Conservation (phyloP, 2,329 filamentous ascomycete species). For the Endocalyx cinctus region DNA sequence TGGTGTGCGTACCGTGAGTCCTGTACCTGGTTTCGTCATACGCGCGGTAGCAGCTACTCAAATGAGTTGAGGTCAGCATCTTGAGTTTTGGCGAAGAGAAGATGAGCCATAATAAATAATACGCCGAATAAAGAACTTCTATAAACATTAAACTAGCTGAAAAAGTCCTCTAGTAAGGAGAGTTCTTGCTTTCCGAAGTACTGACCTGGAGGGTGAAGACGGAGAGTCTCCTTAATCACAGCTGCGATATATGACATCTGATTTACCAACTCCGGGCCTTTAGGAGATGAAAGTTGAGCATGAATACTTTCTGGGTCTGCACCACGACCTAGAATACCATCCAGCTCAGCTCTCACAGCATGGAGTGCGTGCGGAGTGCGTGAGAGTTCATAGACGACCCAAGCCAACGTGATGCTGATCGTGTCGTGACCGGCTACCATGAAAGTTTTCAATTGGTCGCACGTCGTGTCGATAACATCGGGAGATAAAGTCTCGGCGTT, state of each 20-base stretch:
- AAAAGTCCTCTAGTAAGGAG: too few species aligned
- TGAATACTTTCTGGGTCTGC: slow-evolving; percentile 20
- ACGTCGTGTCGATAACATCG: slow-evolving; percentile 24
- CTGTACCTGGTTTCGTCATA: slow-evolving; percentile 16
- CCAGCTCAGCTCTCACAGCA: slow-evolving; percentile 30
- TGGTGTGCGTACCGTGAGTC: slow-evolving; percentile 24
- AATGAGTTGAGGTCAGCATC: too few species aligned
- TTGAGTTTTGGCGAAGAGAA: too few species aligned
- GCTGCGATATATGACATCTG: slow-evolving; percentile 31
- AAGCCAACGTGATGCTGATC: slow-evolving; percentile 32
- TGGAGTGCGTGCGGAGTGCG: slow-evolving; percentile 23
- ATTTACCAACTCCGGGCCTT: slow-evolving; percentile 25
- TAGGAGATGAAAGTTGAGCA: slow-evolving; percentile 18
- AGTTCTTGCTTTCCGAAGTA: too few species aligned
- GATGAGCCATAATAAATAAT: too few species aligned
- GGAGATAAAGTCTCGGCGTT: slow-evolving; percentile 22
- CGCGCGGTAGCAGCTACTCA: slow-evolving; percentile 29
- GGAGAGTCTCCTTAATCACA: slow-evolving; percentile 33
- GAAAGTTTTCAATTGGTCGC: slow-evolving; percentile 34
- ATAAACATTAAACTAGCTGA: too few species aligned
- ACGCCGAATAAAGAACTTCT: too few species aligned
- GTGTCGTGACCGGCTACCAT: slow-evolving; percentile 39
- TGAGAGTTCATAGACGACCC: slow-evolving; percentile 33
- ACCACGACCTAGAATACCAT: slow-evolving; percentile 29
- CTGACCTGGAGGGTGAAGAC: slow-evolving; percentile 31